These are phyloP conservation scores for Apophysomyces variabilis DNA, from an alignment of 371 early-diverging fungal species.

Conservation along the genomic window DNA sequence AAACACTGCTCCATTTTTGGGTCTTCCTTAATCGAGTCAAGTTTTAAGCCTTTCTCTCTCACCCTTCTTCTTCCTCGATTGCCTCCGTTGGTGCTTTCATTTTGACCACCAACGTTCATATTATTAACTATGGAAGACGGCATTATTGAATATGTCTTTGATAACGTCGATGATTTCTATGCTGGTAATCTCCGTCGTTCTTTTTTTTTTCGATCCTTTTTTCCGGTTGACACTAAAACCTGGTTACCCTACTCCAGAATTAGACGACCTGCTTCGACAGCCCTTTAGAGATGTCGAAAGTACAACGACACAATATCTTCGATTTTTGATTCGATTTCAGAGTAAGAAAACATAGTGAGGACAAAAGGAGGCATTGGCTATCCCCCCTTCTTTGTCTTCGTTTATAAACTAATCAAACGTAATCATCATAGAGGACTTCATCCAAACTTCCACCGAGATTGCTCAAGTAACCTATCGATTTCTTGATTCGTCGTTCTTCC, in stretches of 20 bases:
- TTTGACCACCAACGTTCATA: slow-evolving; percentile 1
- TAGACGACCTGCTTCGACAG: slow-evolving; percentile 51
- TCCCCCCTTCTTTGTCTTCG: neutral
- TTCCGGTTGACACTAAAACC: neutral
- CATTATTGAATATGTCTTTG: slow-evolving; percentile 51
- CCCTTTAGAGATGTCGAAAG: slow-evolving; percentile 43
- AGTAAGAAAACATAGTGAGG: slow-evolving; percentile 18
- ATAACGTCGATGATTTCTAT: slow-evolving; percentile 49
- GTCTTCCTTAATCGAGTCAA: neutral
- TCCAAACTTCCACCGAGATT: slow-evolving; percentile 52
- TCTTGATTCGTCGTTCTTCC: slow-evolving; percentile 67
- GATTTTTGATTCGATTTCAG: slow-evolving; percentile 45
- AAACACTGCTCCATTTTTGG: neutral
- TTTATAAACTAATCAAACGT: neutral
- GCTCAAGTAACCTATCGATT: slow-evolving; percentile 65
- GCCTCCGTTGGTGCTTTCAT: neutral
- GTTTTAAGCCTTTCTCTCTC: slow-evolving; percentile 7
- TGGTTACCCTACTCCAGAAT: slow-evolving; percentile 34
- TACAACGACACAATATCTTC: slow-evolving; percentile 44
- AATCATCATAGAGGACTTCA: slow-evolving; percentile 50
- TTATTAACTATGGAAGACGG: slow-evolving; percentile 28
- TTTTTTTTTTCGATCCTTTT: neutral
- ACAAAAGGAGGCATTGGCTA: too few species aligned
- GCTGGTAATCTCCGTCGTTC: slow-evolving; percentile 37
- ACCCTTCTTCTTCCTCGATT: slow-evolving; percentile 12